A percentile compares a stretch with the other conserved stretches of the same genome.
These are phyloP conservation scores for Zizania palustris DNA, from an alignment of 202 grass and related monocot species.

Conservation along the genomic window DNA sequence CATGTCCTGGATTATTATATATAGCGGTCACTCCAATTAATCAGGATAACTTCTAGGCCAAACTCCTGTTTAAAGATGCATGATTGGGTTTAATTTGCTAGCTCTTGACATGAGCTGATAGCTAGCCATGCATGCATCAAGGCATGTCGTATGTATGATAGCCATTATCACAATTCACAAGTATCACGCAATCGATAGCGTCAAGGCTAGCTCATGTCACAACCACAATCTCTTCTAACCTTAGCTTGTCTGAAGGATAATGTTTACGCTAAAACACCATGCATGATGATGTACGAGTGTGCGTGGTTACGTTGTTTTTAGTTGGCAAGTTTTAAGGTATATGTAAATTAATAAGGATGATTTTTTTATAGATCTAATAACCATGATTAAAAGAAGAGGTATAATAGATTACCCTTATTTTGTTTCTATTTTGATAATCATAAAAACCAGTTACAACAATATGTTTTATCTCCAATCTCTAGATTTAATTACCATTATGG, in stretches of 20 bases:
- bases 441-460: too few species aligned
- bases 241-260: conserved; percentile 35
- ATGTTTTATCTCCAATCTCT: too few species aligned
- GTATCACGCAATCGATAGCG: conserved; percentile 25
- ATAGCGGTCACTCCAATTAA: conserved; percentile 33
- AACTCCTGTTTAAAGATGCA: conserved; percentile 8
- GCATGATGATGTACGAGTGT: background rate
- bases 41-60: background rate
- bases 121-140: too few species aligned
- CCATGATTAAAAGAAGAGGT: too few species aligned
- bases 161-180: conserved; percentile 1
- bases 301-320: too few species aligned
- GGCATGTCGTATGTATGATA: conserved; percentile 22
- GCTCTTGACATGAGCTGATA: conserved; percentile 3
- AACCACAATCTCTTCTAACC: conserved; percentile 20
- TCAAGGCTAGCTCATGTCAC: conserved; percentile 2
- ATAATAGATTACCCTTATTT: too few species aligned
- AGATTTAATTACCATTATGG: too few species aligned
- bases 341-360: too few species aligned
- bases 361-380: too few species aligned
- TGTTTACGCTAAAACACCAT: conserved; percentile 21
- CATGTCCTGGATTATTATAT: conserved; percentile 23
- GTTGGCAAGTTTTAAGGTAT: too few species aligned
- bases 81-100: conserved; percentile 33
- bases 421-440: too few species aligned